Evolutionary conservation across 2,329 filamentous ascomycete species (phyloP), one percentile per base, ranked within the genome.

Genomic region (Venturiaceae sp.): DNA sequence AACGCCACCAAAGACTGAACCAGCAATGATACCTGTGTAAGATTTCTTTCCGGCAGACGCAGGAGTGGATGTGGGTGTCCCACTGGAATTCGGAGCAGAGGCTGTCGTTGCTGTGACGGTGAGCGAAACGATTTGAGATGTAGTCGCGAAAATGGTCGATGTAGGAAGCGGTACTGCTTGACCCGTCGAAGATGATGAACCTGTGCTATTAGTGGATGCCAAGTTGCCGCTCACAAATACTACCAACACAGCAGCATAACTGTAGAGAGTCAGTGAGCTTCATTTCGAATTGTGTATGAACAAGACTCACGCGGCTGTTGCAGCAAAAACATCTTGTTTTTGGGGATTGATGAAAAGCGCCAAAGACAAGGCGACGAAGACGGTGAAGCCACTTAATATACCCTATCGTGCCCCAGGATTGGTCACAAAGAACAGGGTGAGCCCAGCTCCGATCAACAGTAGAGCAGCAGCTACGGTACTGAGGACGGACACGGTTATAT

Each of bases 381-480:
- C 13, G 7, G 58, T 34, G 50, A 56, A 44, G 47, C 63, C 59
- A 36, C 60, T 47, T 5, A 64, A n/a, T 55, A 63, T 50, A 50
- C 62, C n/a, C 14, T 61, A 13, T 60, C 60, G 36, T 32, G 39
- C 13, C 36, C 59, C 33, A 53, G 61, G 30, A 63, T 63, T 0
- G 72, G 60, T 36, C 44, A 65, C 63, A 58, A 63, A 44, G 47
- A 64, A 23, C 41, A 65, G 53, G 57, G 62, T 5, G 21, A 64
- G 21, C 46, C 64, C 37, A 26, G 58, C 16, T 52, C 63, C 26
- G 39, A 65, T 39, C 7, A 63, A 36, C 23, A 63, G 59, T 1
- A 60, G 9, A 1, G 61, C 56, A 8, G 60, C 60, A 19, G 59
- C 47, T 4, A 60, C 30, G 6, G 61, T 57, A 21, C 47, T 62